Evolutionary conservation across 257 asterid species (phyloP), one percentile per base, ranked within the genome.

Genomic region (Gentiana straminea): DNA sequence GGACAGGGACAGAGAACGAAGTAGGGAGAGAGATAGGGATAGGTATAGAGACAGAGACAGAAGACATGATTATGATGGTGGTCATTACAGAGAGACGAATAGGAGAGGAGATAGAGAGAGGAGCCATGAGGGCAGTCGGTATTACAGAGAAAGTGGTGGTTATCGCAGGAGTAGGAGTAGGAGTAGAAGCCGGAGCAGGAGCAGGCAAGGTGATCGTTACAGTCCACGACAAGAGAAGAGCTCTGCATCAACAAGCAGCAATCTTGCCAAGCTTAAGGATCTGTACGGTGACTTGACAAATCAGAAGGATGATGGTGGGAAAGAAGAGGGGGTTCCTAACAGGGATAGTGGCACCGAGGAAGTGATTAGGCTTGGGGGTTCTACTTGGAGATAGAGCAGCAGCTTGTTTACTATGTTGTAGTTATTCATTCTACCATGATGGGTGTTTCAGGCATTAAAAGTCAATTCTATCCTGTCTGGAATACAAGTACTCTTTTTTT

Each of bases 321-420:
- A 41, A 7, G 61, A 65, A 43, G 83, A 63, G 57, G 75, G 71
- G 61, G 90, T 60, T 37, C 60, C 75, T 35, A 71, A 44, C 45
- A 66, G 78, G 72, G 71, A 77, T 35, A 62, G 83, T 57, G 94
- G 97, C 41, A 79, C 90, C 0, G 97, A 91, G 67, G 95, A 85
- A 75, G 99, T 92, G 63, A 85, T 92, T 60, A 80, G 85, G 58
- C 95, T 92, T 13, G 98, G 98, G 60, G 97, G 94, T 60, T 83
- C 95, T 5, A 62, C 80, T 5, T 92, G 98, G 98, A 83, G 97
- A 79, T 92, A 73, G 75, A 46, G 45, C 45, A 5, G 7, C 24
- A 24, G 24, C 24, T 24, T 24, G 49, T 2, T 8, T 35, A 33
- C 15, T 55, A 7, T 41, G 13, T 12, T 36, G 56, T 24, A 24